phyloP scores from a whole-genome alignment of 768 basidiomycete species.

The Hirschioporus abietinus region DNA sequence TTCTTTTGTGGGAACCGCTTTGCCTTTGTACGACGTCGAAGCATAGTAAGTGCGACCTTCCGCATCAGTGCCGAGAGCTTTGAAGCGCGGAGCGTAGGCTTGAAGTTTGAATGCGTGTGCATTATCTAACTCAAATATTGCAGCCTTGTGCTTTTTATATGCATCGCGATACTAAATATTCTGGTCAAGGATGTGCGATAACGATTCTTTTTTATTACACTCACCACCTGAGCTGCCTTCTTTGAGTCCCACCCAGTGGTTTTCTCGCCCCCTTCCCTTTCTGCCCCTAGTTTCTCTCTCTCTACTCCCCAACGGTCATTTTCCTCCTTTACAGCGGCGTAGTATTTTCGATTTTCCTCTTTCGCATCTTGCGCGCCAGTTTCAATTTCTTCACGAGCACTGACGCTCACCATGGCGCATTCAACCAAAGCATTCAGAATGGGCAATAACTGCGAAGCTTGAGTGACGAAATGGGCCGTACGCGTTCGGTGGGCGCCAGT shows the following conservation, averaged over 20 bases:
- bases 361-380: slow-evolving; percentile 49
- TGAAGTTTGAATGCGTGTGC: slow-evolving; percentile 45
- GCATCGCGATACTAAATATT: slow-evolving; percentile 12
- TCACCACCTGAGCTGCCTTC: slow-evolving; percentile 4
- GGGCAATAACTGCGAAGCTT: slow-evolving; percentile 62
- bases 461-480: slow-evolving; percentile 27
- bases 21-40: slow-evolving; percentile 29
- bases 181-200: slow-evolving; percentile 10
- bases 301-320: slow-evolving; percentile 49
- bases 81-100: slow-evolving; percentile 47
- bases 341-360: slow-evolving; percentile 44
- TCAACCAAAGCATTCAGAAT: slow-evolving; percentile 58
- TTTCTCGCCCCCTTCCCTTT: slow-evolving; percentile 26
- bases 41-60: slow-evolving; percentile 68
- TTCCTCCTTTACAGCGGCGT: slow-evolving; percentile 50
- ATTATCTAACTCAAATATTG: slow-evolving; percentile 46
- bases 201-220: background rate
- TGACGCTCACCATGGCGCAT: slow-evolving; percentile 37
- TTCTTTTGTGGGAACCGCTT: slow-evolving; percentile 33
- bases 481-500: slow-evolving; percentile 20
- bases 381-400: slow-evolving; percentile 58
- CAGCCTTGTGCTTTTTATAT: slow-evolving; percentile 41
- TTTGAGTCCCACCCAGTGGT: slow-evolving; percentile 10
- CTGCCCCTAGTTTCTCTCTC: slow-evolving; percentile 25
- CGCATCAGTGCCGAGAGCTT: slow-evolving; percentile 59